A percentile compares a stretch with the other conserved stretches of the same genome.
These are phyloP conservation scores for Aspergillus niger DNA, from an alignment of 2,329 filamentous ascomycete genomes.

Conservation along the genomic window DNA sequence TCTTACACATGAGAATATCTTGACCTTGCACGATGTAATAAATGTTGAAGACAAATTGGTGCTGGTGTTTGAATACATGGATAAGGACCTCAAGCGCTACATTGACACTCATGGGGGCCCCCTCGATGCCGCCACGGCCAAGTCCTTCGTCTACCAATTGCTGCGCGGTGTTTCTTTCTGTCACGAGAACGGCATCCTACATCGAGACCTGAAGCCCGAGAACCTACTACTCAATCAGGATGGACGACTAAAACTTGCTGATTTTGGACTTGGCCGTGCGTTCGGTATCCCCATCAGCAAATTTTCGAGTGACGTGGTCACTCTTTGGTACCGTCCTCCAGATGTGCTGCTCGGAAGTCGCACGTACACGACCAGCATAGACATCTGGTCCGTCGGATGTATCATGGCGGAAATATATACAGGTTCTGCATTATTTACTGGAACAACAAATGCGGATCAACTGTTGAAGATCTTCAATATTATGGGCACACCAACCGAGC, in stretches of 20 bases:
- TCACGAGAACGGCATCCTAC: slow-evolving; percentile 91
- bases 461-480: slow-evolving; percentile 91
- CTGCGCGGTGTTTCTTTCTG: slow-evolving; percentile 94
- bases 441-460: slow-evolving; percentile 94
- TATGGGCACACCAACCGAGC: slow-evolving; percentile 92
- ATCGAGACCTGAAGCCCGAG: slow-evolving; percentile 92
- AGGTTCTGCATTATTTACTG: slow-evolving; percentile 84
- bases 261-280: slow-evolving; percentile 88
- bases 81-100: slow-evolving; percentile 94
- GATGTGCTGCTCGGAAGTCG: slow-evolving; percentile 86
- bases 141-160: slow-evolving; percentile 97
- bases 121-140: slow-evolving; percentile 84
- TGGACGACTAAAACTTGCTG: slow-evolving; percentile 83
- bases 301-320: slow-evolving; percentile 95
- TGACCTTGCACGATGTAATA: slow-evolving; percentile 94
- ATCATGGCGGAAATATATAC: slow-evolving; percentile 99
- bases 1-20: slow-evolving; percentile 96
- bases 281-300: slow-evolving; percentile 97
- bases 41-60: slow-evolving; percentile 99
- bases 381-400: slow-evolving; percentile 95
- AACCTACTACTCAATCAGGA: slow-evolving; percentile 92
- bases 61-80: slow-evolving; percentile 98
- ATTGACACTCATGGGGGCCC: slow-evolving; percentile 92
- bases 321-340: slow-evolving; percentile 90
- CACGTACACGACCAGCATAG: slow-evolving; percentile 95